phyloP scores from a whole-genome alignment of 306 rosid genomes.

The Notholithocarpus densiflorus region DNA sequence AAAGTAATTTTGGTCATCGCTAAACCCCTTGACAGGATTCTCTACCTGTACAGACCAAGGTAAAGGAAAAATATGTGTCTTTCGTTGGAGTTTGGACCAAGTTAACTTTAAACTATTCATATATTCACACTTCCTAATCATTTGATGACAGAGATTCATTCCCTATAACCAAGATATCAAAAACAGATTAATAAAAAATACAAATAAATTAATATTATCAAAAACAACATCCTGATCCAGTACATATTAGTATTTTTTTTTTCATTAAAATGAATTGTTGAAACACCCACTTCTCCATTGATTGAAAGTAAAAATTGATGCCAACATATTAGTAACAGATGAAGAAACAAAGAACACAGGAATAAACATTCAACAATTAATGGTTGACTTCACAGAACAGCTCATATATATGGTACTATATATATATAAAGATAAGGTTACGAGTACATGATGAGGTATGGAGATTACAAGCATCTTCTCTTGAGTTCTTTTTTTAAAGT shows the following conservation, averaged over 20 bases:
- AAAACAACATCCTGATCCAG: too few species aligned
- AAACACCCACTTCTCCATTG: constrained; percentile 15
- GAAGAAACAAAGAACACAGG: constrained; percentile 20
- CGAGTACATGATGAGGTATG: constrained; percentile 53
- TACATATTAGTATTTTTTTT: neutral
- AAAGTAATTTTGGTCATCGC: neutral
- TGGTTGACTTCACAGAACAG: constrained; percentile 71
- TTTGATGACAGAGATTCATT: constrained; percentile 46
- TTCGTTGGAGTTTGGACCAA: neutral
- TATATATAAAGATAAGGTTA: constrained; percentile 42
- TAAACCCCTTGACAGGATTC: too few species aligned
- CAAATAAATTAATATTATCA: too few species aligned
- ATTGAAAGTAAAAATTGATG: constrained; percentile 44
- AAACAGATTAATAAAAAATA: constrained; percentile 13
- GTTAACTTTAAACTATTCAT: constrained; percentile 10
- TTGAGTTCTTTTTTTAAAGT: constrained; percentile 29
- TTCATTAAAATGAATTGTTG: constrained; percentile 19
- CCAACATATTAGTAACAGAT: constrained; percentile 46
- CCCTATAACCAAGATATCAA: constrained; percentile 30
- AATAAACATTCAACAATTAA: constrained; percentile 29
- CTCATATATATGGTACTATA: constrained; percentile 52
- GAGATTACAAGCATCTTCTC: constrained; percentile 64
- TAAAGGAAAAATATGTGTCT: too few species aligned
- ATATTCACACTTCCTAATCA: constrained; percentile 40
- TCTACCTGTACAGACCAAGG: neutral